Evolutionary conservation across 2,329 filamentous ascomycete species (phyloP).

Genomic region (Monilinia polystroma): DNA sequence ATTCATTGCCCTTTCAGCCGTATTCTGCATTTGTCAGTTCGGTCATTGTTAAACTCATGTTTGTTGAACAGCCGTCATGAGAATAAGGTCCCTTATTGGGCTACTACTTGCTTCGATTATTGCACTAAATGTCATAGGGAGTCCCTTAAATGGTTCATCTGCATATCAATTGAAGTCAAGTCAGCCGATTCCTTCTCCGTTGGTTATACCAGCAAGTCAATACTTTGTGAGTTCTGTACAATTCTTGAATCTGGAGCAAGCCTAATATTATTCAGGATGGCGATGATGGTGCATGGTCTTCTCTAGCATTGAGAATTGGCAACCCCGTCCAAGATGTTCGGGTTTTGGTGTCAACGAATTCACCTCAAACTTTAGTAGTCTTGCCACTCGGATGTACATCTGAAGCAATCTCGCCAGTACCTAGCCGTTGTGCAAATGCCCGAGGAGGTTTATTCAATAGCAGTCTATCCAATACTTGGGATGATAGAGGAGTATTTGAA

Average conservation of each 20-base stretch:
- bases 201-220: slow-evolving; percentile 30
- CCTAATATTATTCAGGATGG: slow-evolving; percentile 50
- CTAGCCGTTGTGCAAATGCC: slow-evolving; percentile 42
- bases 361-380: slow-evolving; percentile 41
- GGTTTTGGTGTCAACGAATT: slow-evolving; percentile 44
- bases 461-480: slow-evolving; percentile 55
- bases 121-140: slow-evolving; percentile 9
- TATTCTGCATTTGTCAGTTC: not conserved
- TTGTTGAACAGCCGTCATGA: slow-evolving; percentile 19
- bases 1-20: not conserved
- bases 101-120: slow-evolving; percentile 10
- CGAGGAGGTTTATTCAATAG: slow-evolving; percentile 60
- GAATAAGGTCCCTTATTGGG: slow-evolving; percentile 14
- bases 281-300: slow-evolving; percentile 69
- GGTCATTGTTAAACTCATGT: slow-evolving; percentile 17
- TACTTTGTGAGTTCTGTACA: slow-evolving; percentile 26
- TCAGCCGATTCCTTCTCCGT: slow-evolving; percentile 22
- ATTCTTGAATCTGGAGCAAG: not conserved
- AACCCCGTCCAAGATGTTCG: slow-evolving; percentile 48
- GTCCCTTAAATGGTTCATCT: not conserved
- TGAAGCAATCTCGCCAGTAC: slow-evolving; percentile 39
- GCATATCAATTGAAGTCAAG: slow-evolving; percentile 2
- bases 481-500: slow-evolving; percentile 39
- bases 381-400: slow-evolving; percentile 40
- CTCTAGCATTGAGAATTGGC: slow-evolving; percentile 60